phyloP scores from a whole-genome alignment of 257 asterid genomes.

The Solanum bukasovii region DNA sequence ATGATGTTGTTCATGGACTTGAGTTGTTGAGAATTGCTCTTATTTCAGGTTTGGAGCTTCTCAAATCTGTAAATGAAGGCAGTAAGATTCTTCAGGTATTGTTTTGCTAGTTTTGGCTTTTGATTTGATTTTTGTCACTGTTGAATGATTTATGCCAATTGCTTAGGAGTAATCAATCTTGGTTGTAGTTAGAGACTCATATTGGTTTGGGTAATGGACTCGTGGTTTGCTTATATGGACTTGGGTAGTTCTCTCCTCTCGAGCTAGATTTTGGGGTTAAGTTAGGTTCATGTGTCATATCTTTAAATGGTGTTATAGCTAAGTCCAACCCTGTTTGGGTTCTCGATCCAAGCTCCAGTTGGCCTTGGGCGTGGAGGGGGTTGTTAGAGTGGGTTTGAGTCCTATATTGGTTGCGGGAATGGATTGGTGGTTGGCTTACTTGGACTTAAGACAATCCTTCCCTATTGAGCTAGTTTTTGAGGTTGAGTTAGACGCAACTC shows the following conservation, averaged over 20 bases:
- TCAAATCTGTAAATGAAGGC: slow-evolving; percentile 66
- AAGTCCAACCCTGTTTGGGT: not conserved
- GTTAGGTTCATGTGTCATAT: not conserved
- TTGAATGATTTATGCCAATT: not conserved
- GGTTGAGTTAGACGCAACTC: not conserved
- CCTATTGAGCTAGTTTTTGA: not conserved
- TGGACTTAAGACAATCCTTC: not conserved
- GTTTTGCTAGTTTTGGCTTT: not conserved
- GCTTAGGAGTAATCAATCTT: not conserved
- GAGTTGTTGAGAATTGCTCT: slow-evolving; percentile 43
- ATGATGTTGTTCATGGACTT: slow-evolving; percentile 62
- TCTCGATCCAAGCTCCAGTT: not conserved
- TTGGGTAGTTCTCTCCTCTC: not conserved
- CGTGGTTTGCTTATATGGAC: not conserved
- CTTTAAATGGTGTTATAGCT: not conserved
- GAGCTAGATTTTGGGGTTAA: not conserved
- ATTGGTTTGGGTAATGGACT: not conserved
- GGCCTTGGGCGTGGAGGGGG: not conserved
- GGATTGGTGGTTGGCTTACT: not conserved
- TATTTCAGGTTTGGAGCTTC: slow-evolving; percentile 55
- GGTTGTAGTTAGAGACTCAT: not conserved
- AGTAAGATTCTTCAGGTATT: slow-evolving; percentile 83
- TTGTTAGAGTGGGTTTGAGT: not conserved
- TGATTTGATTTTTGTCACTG: not conserved
- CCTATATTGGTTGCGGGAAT: not conserved